Base-by-base conservation (phyloP, 1,284 basidiomycete genomes). In the Rhodotorula sp. region DNA sequence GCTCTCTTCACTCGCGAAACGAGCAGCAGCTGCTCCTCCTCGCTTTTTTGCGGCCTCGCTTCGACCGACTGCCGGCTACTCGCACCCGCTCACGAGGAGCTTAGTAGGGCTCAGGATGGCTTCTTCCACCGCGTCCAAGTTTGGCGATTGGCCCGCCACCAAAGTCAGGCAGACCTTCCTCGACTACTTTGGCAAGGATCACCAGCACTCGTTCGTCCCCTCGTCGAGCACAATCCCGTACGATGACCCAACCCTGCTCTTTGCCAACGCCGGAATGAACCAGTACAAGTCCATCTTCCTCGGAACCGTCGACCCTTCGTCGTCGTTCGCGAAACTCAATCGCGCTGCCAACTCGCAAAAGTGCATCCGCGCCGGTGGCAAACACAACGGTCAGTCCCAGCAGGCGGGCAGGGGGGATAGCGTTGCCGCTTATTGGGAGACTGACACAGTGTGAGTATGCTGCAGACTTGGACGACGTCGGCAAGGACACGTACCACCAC, bases 341-440 rank as follows among this genome's bases (percentile, higher is more conserved):
- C 89, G 96, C 76, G 95, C 94, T 3, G 93, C 90, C 82, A 99
- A 99, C 83, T 90, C 87, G 66, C 95, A 99, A 81, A 99, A 93
- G 82, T 99, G 96, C 81, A 99, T 99, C 76, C 87, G 95, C 73
- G 95, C 95, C 8, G 95, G 95, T 66, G 95, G 95, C 78, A 99
- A 99, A 82, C 95, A 99, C 82, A 99, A 99, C 78, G 95, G 92
- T 90, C 63, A 54, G 84, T 44, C 22, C 26, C 1, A 4, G 37
- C 37, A 42, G 37, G 37, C 37, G 37, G 10, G 37, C 1, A 29
- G 8, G 24, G 48, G 1, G 6, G 51, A 53, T 24, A 10, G 18
- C 48, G 42, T 30, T 29, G 22, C 26, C 15, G 37, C 6, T 12
- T 17, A 22, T 15, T 12, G 53, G 26, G 14, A 29, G 4, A 26